Percentiles rank a stretch among this genome's conserved stretches.
Conservation (phyloP, 2,329 filamentous ascomycete species). For the Paraphoma chrysanthemicola region DNA sequence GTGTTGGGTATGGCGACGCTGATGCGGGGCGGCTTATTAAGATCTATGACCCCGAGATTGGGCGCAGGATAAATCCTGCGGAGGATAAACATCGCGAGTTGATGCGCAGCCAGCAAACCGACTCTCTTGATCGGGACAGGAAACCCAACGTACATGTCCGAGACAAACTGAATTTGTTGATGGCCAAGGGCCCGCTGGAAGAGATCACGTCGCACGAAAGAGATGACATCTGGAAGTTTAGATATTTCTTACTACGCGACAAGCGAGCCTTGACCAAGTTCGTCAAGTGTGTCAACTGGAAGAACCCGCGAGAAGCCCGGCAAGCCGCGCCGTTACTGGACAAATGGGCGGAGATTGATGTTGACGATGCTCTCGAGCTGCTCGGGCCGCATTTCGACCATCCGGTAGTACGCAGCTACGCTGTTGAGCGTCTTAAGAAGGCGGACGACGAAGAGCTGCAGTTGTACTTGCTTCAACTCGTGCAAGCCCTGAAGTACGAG, state of each 20-base stretch:
- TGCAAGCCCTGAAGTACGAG: slow-evolving; percentile 86
- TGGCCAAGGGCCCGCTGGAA: slow-evolving; percentile 92
- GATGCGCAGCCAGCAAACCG: slow-evolving; percentile 89
- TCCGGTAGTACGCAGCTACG: slow-evolving; percentile 85
- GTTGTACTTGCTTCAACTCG: slow-evolving; percentile 89
- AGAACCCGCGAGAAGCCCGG: slow-evolving; percentile 80
- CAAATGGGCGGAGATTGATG: slow-evolving; percentile 95
- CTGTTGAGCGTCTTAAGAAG: slow-evolving; percentile 88
- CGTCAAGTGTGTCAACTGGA: slow-evolving; percentile 97
- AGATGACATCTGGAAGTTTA: slow-evolving; percentile 96
- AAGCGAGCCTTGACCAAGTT: slow-evolving; percentile 91
- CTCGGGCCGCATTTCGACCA: slow-evolving; percentile 93
- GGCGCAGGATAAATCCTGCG: slow-evolving; percentile 87
- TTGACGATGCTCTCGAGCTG: slow-evolving; percentile 94
- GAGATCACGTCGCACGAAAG: slow-evolving; percentile 88
- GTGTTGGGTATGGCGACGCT: slow-evolving; percentile 60
- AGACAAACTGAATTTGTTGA: slow-evolving; percentile 89
- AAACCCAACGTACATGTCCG: slow-evolving; percentile 96
- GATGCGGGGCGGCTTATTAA: slow-evolving; percentile 71
- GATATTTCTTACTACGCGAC: slow-evolving; percentile 90
- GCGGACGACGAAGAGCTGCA: slow-evolving; percentile 91
- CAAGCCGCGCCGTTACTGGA: slow-evolving; percentile 89
- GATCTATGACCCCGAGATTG: slow-evolving; percentile 93
- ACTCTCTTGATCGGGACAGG: slow-evolving; percentile 91
- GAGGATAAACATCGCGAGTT: slow-evolving; percentile 93